These are phyloP conservation scores for Pseudogymnoascus sp. DNA, from an alignment of 2,329 filamentous ascomycete species.

Conservation along the genomic window DNA sequence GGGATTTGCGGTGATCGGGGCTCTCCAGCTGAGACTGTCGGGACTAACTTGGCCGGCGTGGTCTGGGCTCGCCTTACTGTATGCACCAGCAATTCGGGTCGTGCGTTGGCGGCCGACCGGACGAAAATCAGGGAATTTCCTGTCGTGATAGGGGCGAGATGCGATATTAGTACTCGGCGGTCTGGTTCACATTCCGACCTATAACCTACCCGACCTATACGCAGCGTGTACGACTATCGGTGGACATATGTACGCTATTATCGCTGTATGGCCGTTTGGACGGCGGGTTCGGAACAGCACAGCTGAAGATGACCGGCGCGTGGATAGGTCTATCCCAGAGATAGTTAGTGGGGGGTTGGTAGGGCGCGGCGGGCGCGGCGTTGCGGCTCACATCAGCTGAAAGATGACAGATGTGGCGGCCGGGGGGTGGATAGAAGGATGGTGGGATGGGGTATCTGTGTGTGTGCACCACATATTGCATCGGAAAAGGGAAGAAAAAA, in stretches of 20 bases:
- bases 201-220: neutral
- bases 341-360: neutral
- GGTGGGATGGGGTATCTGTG: neutral
- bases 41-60: neutral
- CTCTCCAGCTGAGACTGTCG: neutral
- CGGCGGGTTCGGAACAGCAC: neutral
- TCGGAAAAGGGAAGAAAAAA: neutral
- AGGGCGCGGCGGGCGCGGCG: neutral
- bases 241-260: neutral
- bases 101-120: neutral
- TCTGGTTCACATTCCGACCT: neutral
- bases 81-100: neutral
- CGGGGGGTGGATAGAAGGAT: neutral
- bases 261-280: neutral
- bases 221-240: neutral
- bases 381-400: constrained; percentile 7
- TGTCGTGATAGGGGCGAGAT: neutral
- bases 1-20: neutral
- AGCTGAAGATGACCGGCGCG: neutral
- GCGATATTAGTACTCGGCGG: neutral
- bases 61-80: neutral
- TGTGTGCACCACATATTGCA: neutral
- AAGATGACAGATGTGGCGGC: constrained; percentile 6
- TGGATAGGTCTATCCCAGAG: neutral
- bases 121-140: neutral